Conservation (phyloP, 176 grass and related monocot genomes). For the Oryza brachyantha region DNA sequence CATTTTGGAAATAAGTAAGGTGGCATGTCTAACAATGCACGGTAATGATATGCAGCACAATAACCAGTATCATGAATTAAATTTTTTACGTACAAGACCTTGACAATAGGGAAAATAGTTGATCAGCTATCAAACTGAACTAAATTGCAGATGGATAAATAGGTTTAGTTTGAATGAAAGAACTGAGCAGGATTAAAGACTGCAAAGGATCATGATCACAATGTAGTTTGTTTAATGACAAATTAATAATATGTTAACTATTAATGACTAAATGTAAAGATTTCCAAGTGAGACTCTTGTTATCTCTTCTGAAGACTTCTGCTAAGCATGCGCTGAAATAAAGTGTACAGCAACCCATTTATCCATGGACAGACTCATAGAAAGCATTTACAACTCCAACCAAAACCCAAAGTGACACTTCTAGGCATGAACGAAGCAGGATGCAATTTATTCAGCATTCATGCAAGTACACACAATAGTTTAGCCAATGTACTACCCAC, state of each 20-base stretch:
- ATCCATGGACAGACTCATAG: neutral
- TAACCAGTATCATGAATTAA: neutral
- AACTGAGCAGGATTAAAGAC: neutral
- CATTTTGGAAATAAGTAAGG: constrained; percentile 17
- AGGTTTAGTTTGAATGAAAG: neutral
- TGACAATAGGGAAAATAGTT: constrained; percentile 9
- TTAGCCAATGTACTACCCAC: constrained; percentile 14
- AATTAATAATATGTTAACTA: neutral
- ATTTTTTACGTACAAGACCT: neutral
- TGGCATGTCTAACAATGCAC: neutral
- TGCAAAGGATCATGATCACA: constrained; percentile 16
- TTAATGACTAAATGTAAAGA: constrained; percentile 11
- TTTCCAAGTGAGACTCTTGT: neutral
- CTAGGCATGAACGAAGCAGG: neutral
- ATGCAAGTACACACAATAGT: neutral
- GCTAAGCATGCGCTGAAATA: neutral
- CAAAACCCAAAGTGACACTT: neutral
- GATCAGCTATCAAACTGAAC: neutral
- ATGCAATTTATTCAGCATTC: constrained; percentile 1
- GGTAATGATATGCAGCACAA: constrained; percentile 4
- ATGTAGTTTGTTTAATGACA: neutral
- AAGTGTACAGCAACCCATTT: neutral
- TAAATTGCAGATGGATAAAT: neutral
- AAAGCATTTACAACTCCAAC: neutral
- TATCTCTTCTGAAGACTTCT: neutral